Conservation (phyloP, 306 rosid genomes). For the Fagus crenata region DNA sequence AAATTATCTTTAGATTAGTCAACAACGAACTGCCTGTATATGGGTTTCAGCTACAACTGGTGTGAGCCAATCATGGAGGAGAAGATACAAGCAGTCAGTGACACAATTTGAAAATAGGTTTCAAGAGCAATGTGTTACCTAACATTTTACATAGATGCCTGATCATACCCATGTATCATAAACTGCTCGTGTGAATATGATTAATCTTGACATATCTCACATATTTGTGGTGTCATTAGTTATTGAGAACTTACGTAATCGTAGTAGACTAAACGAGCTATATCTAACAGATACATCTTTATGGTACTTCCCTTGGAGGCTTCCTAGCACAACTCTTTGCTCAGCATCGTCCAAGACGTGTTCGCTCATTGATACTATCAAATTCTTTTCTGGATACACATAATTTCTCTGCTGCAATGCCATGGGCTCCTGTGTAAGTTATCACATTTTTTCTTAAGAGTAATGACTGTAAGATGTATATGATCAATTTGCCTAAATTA, state of each 20-base stretch:
- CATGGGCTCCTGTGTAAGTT: conserved; percentile 96
- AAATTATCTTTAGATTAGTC: not conserved
- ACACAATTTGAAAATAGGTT: not conserved
- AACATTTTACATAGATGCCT: not conserved
- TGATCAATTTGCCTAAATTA: not conserved
- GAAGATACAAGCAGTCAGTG: not conserved
- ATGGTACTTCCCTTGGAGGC: conserved; percentile 98
- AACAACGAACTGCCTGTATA: not conserved
- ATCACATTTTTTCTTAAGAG: conserved; percentile 30
- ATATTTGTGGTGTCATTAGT: conserved; percentile 7
- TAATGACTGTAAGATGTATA: conserved; percentile 24
- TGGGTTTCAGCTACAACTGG: not conserved
- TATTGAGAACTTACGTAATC: conserved; percentile 14
- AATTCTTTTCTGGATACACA: conserved; percentile 84
- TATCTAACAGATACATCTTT: conserved; percentile 81
- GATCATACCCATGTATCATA: not conserved
- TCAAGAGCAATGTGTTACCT: not conserved
- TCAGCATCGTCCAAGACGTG: conserved; percentile 94
- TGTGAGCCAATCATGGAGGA: not conserved
- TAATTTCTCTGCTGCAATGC: conserved; percentile 88
- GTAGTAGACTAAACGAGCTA: conserved; percentile 27
- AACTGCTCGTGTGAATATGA: not conserved
- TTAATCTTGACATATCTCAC: not conserved
- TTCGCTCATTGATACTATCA: conserved; percentile 83
- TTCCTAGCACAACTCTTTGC: conserved; percentile 98